Conservation (phyloP, 2,329 filamentous ascomycete genomes). For the Chaetomium olivaceum region DNA sequence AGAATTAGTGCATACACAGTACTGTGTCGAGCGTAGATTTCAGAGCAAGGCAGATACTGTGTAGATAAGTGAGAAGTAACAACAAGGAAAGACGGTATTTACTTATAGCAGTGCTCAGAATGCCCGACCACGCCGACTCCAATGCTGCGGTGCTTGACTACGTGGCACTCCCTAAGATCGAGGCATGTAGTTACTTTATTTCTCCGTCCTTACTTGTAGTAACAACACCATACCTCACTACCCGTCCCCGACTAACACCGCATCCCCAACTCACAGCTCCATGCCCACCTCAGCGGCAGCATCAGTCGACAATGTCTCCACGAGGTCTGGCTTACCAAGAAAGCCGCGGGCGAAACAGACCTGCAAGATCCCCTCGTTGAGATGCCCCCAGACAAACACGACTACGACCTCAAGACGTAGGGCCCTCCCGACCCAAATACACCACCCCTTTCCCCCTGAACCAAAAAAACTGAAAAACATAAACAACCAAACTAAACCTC, state of each 20-base stretch:
- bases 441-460: not conserved
- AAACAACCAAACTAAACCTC: not conserved
- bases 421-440: not conserved
- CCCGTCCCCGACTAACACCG: conserved; percentile 22
- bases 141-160: conserved; percentile 43
- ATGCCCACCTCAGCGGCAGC: conserved; percentile 78
- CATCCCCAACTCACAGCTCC: conserved; percentile 54
- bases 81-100: not conserved
- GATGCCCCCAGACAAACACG: conserved; percentile 70
- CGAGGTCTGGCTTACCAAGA: conserved; percentile 68
- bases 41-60: not conserved
- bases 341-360: conserved; percentile 50
- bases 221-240: not conserved
- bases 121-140: not conserved
- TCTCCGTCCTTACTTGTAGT: not conserved
- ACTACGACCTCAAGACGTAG: conserved; percentile 68
- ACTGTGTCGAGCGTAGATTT: not conserved
- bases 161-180: conserved; percentile 55
- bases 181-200: conserved; percentile 43
- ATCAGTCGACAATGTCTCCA: conserved; percentile 73
- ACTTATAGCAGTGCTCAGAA: not conserved
- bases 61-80: not conserved
- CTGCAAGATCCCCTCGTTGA: conserved; percentile 68
- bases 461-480: too few species aligned
- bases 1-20: too few species aligned